phyloP scores from a whole-genome alignment of 768 basidiomycete species.

The Suillus clintonianus region DNA sequence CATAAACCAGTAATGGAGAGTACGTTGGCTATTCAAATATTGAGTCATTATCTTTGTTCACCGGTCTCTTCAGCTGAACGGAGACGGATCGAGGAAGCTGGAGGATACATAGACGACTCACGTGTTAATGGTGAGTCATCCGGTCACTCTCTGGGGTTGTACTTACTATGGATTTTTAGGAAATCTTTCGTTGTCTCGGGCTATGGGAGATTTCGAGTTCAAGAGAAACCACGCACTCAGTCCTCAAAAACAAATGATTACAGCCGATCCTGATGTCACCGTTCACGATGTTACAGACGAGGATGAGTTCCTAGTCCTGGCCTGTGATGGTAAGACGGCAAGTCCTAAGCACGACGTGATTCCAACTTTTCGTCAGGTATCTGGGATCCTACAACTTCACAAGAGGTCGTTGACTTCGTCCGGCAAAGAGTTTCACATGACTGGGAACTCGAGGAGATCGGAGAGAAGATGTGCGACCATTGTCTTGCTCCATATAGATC shows the following conservation, averaged over 20 bases:
- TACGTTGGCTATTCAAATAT: conserved; percentile 38
- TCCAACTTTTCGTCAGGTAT: conserved; percentile 65
- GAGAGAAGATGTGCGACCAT: conserved; percentile 87
- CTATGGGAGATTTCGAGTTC: conserved; percentile 97
- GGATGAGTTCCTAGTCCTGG: conserved; percentile 95
- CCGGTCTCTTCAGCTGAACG: conserved; percentile 62
- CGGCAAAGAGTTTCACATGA: conserved; percentile 80
- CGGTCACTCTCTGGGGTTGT: conserved; percentile 1
- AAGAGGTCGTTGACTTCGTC: conserved; percentile 89
- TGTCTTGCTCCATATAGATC: conserved; percentile 95
- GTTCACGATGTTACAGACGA: conserved; percentile 80
- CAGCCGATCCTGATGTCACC: conserved; percentile 89
- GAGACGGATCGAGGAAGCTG: conserved; percentile 83
- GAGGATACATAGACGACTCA: conserved; percentile 95
- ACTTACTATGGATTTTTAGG: conserved; percentile 46
- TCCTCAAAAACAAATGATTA: conserved; percentile 93
- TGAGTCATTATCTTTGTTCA: conserved; percentile 4
- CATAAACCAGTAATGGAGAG: conserved; percentile 92
- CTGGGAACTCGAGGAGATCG: conserved; percentile 78
- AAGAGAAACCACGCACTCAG: conserved; percentile 85
- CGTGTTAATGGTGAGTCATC: conserved; percentile 85
- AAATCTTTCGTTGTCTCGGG: conserved; percentile 92
- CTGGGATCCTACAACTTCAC: conserved; percentile 95
- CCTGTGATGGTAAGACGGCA: conserved; percentile 84
- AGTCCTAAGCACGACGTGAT: not conserved